Conservation (phyloP, 83 land plant species). For the Thuja plicata region DNA sequence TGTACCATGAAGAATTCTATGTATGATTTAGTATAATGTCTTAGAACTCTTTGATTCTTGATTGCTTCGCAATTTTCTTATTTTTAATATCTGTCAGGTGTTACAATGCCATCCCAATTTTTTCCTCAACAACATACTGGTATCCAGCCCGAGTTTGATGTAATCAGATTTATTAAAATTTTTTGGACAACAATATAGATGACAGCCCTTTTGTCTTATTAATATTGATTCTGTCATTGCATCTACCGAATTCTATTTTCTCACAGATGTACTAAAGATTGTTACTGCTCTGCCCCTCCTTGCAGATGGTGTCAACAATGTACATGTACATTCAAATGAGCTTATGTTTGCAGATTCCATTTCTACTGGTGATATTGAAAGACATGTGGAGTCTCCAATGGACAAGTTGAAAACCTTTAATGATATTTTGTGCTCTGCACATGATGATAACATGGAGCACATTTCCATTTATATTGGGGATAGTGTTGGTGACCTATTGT, state of each 20-base stretch:
- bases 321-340: slow-evolving; percentile 82
- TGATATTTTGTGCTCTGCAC: slow-evolving; percentile 22
- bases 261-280: background rate
- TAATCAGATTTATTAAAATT: background rate
- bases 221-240: background rate
- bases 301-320: slow-evolving; percentile 45
- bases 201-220: background rate
- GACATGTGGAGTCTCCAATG: slow-evolving; percentile 65
- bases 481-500: slow-evolving; percentile 86
- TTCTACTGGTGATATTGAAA: slow-evolving; percentile 68
- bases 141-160: background rate
- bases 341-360: slow-evolving; percentile 45
- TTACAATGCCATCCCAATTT: background rate
- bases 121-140: background rate
- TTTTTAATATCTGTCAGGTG: background rate
- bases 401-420: slow-evolving; percentile 68
- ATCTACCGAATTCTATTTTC: background rate
- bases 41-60: background rate
- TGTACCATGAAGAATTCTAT: background rate
- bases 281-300: background rate
- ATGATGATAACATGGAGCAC: slow-evolving; percentile 15
- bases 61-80: background rate
- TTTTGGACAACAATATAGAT: background rate
- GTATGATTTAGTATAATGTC: background rate
- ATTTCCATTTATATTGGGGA: slow-evolving; percentile 81